Base-by-base conservation (phyloP, 2,329 filamentous ascomycete species). In the Microcyclosporella mali region DNA sequence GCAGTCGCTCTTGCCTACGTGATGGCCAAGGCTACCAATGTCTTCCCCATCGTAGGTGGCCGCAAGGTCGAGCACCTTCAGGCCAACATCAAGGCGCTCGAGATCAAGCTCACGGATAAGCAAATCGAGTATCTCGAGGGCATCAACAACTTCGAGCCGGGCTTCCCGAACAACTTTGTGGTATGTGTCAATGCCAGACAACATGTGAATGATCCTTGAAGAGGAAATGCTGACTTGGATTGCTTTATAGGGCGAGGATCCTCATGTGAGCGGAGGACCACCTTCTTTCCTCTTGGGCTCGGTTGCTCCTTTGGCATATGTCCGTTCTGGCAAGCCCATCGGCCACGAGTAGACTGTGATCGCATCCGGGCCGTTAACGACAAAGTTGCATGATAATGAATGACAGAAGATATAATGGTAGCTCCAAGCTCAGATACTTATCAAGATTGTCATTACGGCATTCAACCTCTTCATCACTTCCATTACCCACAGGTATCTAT, bases 41-140 rank as follows among this genome's bases (percentile, higher is more conserved):
- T 80, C 1, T 53, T 51, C 77, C 82, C 0, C 79, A 85, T 55
- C 80, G 70, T 87, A 3, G 84, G 84, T 9, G 81, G 81, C 0
- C 73, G 83, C 9, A 87, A 80, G 53, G 62, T 85, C 8, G 77
- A 82, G 37, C 83, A 88, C 58, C 66, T 89, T 31, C 75, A 81
- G 57, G 73, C 71, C 44, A 88, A 87, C 56, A 82, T 88, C 51
- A 75, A 82, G 55, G 81, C 82, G 0, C 68, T 89, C 29, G 71
- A 69, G 1, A 66, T 88, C 32, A 66, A 72, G 41, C 66, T 89
- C 28, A 74, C 67, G 0, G 60, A 70, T 0, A 72, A 82, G 46
- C 81, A 89, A 33, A 75, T 89, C 18, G 64, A 75, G 29, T 74
- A 80, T 52, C 79, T 88, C 45, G 84, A 88, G 46, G 66, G 57